A percentile compares a stretch with the other conserved stretches of the same genome.
These are phyloP conservation scores for Lyophyllum decastes DNA, from an alignment of 768 basidiomycete species.

Conservation along the genomic window DNA sequence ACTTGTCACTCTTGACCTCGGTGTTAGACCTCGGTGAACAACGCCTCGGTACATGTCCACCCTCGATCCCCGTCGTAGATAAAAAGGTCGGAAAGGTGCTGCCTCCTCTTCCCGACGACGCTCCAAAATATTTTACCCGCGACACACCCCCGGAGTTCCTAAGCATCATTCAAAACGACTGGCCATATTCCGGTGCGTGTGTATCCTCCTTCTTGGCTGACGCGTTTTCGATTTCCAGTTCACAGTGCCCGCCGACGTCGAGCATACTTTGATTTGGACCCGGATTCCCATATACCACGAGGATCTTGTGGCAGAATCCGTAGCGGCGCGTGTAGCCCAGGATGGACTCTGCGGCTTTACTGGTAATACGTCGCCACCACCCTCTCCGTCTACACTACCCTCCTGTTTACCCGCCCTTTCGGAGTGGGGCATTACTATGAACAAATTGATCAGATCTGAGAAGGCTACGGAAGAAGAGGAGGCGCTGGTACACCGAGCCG, in stretches of 20 bases:
- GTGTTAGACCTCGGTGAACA: constrained; percentile 37
- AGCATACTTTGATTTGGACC: constrained; percentile 80
- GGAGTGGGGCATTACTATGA: constrained; percentile 71
- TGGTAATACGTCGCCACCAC: constrained; percentile 53
- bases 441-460: constrained; percentile 55
- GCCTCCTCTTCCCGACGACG: constrained; percentile 32
- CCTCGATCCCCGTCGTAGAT: background rate
- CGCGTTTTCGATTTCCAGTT: constrained; percentile 31
- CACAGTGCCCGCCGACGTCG: constrained; percentile 68
- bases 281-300: constrained; percentile 70
- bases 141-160: constrained; percentile 59
- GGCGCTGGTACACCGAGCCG: constrained; percentile 47
- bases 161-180: constrained; percentile 80
- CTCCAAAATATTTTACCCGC: constrained; percentile 65
- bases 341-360: constrained; percentile 88
- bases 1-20: constrained; percentile 59
- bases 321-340: constrained; percentile 61
- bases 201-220: background rate
- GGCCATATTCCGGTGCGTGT: constrained; percentile 79
- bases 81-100: constrained; percentile 13
- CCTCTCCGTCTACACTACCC: constrained; percentile 59
- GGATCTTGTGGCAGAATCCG: constrained; percentile 47
- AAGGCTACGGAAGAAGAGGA: constrained; percentile 57
- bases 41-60: background rate
- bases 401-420: constrained; percentile 61